Percentiles rank a stretch among this genome's conserved stretches.
Conservation (phyloP, 441 rosid species). For the Hura crepitans region DNA sequence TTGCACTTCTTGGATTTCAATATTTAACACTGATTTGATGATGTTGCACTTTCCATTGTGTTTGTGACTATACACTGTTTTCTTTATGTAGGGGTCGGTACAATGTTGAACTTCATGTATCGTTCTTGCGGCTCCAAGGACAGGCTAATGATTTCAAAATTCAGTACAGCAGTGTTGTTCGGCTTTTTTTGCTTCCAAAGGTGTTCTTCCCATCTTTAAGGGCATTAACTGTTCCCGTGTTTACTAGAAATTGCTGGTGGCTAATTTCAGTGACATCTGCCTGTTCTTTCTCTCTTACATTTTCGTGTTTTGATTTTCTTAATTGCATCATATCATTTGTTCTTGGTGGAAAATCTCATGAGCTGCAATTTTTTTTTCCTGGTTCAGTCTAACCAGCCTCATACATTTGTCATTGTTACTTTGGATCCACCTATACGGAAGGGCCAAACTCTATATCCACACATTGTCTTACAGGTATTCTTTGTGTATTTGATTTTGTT, state of each 20-base stretch:
- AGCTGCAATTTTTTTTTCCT: constrained; percentile 21
- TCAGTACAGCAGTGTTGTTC: constrained; percentile 95
- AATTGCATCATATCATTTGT: neutral
- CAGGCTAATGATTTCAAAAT: constrained; percentile 97
- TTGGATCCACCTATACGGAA: constrained; percentile 96
- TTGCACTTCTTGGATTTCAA: neutral
- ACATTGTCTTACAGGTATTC: constrained; percentile 88
- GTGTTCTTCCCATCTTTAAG: constrained; percentile 27
- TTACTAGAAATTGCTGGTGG: neutral
- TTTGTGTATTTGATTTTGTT: constrained; percentile 8
- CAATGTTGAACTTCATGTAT: constrained; percentile 89
- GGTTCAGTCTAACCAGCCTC: constrained; percentile 84
- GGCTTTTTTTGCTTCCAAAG: constrained; percentile 94
- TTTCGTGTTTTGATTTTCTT: neutral
- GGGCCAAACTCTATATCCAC: constrained; percentile 94
- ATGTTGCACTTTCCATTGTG: neutral
- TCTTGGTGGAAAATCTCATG: constrained; percentile 8
- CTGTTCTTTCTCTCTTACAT: neutral
- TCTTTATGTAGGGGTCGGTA: constrained; percentile 75
- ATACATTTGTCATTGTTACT: constrained; percentile 81
- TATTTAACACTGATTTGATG: neutral
- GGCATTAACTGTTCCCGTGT: neutral
- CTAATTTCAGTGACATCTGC: neutral
- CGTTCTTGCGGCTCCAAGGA: constrained; percentile 86
- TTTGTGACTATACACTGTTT: neutral